Evolutionary conservation across 1,284 basidiomycete genomes (phyloP).

Genomic region (Marasmius sp.): DNA sequence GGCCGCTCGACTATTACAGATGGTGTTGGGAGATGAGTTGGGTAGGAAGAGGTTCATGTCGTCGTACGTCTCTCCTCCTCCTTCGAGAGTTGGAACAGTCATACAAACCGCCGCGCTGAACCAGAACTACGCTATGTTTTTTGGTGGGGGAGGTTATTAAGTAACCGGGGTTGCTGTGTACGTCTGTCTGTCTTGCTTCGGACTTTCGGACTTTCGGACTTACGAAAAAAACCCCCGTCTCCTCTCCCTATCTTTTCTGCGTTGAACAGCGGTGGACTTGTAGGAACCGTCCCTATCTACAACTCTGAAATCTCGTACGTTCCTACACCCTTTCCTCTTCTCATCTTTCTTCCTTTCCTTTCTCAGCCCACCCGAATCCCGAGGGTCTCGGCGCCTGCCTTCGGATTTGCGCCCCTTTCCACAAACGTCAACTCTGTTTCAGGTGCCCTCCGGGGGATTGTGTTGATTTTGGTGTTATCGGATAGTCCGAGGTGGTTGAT

Average conservation of each 20-base stretch:
- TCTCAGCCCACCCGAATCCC: slow-evolving; percentile 14
- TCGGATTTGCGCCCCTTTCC: slow-evolving; percentile 10
- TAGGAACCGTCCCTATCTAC: slow-evolving; percentile 20
- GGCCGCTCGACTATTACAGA: too few species aligned
- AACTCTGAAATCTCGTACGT: slow-evolving; percentile 19
- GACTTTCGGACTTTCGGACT: background rate
- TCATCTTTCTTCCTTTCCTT: background rate
- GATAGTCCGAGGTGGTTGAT: slow-evolving; percentile 18
- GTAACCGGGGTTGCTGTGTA: slow-evolving; percentile 20
- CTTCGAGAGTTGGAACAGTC: slow-evolving; percentile 3
- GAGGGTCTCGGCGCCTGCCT: slow-evolving; percentile 16
- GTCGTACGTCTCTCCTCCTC: too few species aligned
- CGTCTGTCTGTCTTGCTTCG: background rate
- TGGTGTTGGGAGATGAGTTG: slow-evolving; percentile 15
- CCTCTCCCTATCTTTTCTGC: background rate
- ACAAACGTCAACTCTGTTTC: background rate
- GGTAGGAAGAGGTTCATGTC: slow-evolving; percentile 19
- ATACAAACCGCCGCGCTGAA: slow-evolving; percentile 21
- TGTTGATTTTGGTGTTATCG: slow-evolving; percentile 16
- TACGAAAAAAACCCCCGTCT: background rate
- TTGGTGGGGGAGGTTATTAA: slow-evolving; percentile 16
- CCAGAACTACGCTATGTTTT: slow-evolving; percentile 19
- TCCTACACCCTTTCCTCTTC: background rate
- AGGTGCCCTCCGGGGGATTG: too few species aligned
- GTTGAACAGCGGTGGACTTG: slow-evolving; percentile 15